Percentiles rank a stretch among this genome's conserved stretches.
Evolutionary conservation across 2,329 filamentous ascomycete genomes (phyloP).

Genomic region (Hymenoscyphus salicellus): DNA sequence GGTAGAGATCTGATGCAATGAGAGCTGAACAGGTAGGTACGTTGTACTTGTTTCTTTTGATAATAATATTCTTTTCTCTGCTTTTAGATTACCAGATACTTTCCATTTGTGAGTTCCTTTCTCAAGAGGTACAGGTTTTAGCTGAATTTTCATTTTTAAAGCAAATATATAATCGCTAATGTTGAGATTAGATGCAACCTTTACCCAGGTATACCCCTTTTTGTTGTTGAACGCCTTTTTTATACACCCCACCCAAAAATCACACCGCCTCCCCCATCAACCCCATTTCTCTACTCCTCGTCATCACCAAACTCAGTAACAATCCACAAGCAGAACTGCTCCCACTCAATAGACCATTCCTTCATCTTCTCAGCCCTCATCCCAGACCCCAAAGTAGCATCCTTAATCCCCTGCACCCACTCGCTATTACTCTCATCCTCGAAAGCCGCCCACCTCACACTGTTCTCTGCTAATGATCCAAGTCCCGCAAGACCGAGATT

Average conservation of each 20-base stretch:
- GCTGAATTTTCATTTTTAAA: background rate
- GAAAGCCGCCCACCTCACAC: slow-evolving; percentile 83
- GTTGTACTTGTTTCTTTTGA: too few relatives aligned
- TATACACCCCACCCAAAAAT: background rate
- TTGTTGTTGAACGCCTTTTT: slow-evolving; percentile 15
- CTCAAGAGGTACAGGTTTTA: background rate
- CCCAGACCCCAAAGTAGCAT: slow-evolving; percentile 69
- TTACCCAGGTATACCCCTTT: background rate
- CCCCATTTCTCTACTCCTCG: slow-evolving; percentile 4
- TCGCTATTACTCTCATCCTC: slow-evolving; percentile 71
- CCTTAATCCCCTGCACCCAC: slow-evolving; percentile 71
- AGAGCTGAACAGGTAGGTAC: too few relatives aligned
- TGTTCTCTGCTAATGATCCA: slow-evolving; percentile 86
- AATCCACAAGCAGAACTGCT: slow-evolving; percentile 87
- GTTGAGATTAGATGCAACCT: slow-evolving; percentile 25
- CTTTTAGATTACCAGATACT: too few relatives aligned
- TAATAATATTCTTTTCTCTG: too few relatives aligned
- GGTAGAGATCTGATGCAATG: too few relatives aligned
- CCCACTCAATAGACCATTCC: slow-evolving; percentile 80
- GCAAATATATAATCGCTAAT: slow-evolving; percentile 15
- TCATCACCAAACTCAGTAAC: slow-evolving; percentile 68
- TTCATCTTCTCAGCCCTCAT: slow-evolving; percentile 69
- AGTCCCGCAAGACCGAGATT: slow-evolving; percentile 86
- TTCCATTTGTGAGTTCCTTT: too few relatives aligned
- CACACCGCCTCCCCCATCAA: background rate